phyloP scores from a whole-genome alignment of 257 asterid genomes.

The Solanum raphanifolium region DNA sequence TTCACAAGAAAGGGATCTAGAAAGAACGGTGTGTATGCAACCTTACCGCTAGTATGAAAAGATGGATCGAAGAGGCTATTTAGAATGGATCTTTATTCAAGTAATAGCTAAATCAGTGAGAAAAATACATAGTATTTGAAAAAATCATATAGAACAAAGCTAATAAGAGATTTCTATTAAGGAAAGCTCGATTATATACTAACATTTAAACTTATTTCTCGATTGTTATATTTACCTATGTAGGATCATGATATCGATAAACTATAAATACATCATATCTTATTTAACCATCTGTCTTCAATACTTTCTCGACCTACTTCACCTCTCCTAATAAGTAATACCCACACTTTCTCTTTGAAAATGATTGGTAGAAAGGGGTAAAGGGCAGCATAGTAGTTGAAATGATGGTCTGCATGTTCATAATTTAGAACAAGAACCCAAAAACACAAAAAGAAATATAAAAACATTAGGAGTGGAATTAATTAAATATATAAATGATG shows the following conservation, averaged over 20 bases:
- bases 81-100: not conserved
- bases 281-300: too few relatives aligned
- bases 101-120: too few relatives aligned
- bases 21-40: fast-evolving
- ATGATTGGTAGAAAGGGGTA: slow-evolving; percentile 3
- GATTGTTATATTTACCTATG: not conserved
- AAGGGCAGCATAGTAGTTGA: slow-evolving; percentile 6
- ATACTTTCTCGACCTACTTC: not conserved
- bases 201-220: not conserved
- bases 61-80: too few relatives aligned
- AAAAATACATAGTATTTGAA: too few relatives aligned
- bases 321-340: not conserved
- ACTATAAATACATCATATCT: too few relatives aligned
- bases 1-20: fast-evolving
- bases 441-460: not conserved
- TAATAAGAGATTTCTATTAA: not conserved
- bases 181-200: not conserved
- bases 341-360: not conserved
- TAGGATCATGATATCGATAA: fast-evolving
- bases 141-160: too few relatives aligned
- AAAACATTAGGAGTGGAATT: not conserved
- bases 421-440: not conserved
- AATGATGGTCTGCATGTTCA: slow-evolving; percentile 18
- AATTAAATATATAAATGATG: not conserved
- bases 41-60: fast-evolving